Base-by-base conservation (phyloP, 331 rosid species). In the Quercus lobata region DNA sequence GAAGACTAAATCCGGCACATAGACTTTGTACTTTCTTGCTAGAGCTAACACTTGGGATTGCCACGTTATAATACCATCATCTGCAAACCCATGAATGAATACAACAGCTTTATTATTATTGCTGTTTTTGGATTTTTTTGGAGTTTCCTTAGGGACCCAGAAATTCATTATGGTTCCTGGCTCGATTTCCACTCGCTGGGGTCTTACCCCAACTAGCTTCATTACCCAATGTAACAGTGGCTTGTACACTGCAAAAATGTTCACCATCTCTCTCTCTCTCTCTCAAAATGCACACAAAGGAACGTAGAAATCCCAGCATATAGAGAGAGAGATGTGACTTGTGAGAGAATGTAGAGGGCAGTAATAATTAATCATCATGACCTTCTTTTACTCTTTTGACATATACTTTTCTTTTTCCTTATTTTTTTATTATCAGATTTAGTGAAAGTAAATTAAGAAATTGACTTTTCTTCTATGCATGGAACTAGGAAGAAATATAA, bases 1-100 rank as follows among this genome's bases (percentile, higher is more conserved):
- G 80, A 87, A 87, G 37, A 87, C 25, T 18, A 87, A 30, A 49
- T 84, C 85, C 0, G 91, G 86, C 5, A 84, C 83, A 25, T 87
- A 87, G 25, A 87, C 78, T 5, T 72, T 49, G 83, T 87, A 70
- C 21, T 63, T 69, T 61, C 61, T 80, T 46, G 78, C 79, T 1
- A 87, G 32, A 4, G 81, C 69, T 0, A 79, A 61, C 6, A 82
- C 86, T 56, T 87, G 90, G 49, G 63, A 71, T 11, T 84, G 86
- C 88, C 90, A 84, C 22, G 88, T 87, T 8, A 82, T 6, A 24
- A 84, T 87, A 9, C 82, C 88, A 37, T 84, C 57, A 17, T 32
- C 25, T 15, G 84, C 83, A 25, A 87, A 87, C 1, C 89, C 83
- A 27, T 82, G 91, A 37, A 85, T 82, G 18, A 87, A 76, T 0